Percentiles rank a stretch among this genome's conserved stretches.
Conservation (phyloP, 179 eudicot genomes). For the Camellia oleifera region DNA sequence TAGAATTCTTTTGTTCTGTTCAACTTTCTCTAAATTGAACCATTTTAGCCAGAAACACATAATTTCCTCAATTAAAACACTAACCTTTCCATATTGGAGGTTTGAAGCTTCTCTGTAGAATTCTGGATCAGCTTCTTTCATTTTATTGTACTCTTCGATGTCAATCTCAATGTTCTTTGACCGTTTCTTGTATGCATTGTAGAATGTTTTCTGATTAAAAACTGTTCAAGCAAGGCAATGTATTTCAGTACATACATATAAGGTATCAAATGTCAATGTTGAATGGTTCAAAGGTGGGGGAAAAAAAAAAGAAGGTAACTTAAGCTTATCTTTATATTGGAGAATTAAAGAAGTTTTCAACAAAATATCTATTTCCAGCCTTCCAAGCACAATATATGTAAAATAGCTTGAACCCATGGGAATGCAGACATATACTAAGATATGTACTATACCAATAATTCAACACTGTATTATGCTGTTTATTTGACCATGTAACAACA, state of each 20-base stretch:
- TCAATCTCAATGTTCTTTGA: constrained; percentile 68
- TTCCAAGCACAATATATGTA: too few species aligned
- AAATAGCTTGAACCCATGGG: too few species aligned
- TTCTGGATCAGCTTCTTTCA: constrained; percentile 93
- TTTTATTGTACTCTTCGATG: constrained; percentile 66
- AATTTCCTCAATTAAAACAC: constrained; percentile 9
- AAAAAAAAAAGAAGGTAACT: too few species aligned
- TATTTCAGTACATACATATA: not conserved
- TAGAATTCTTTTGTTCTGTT: not conserved
- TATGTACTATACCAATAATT: too few species aligned
- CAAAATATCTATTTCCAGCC: too few species aligned
- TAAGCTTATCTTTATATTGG: too few species aligned
- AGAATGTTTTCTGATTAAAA: constrained; percentile 82
- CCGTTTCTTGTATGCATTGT: constrained; percentile 91
- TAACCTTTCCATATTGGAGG: constrained; percentile 93
- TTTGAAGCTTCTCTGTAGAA: constrained; percentile 92
- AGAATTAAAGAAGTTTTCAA: too few species aligned
- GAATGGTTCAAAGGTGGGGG: too few species aligned
- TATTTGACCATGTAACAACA: too few species aligned
- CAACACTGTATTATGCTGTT: too few species aligned
- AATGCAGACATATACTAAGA: too few species aligned
- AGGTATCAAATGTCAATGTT: not conserved
- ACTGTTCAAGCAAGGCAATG: constrained; percentile 40
- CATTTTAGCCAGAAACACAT: not conserved
- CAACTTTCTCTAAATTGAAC: not conserved